Evolutionary conservation across 805 yeast species (phyloP).

Genomic region (Komagataella pseudopastoris): DNA sequence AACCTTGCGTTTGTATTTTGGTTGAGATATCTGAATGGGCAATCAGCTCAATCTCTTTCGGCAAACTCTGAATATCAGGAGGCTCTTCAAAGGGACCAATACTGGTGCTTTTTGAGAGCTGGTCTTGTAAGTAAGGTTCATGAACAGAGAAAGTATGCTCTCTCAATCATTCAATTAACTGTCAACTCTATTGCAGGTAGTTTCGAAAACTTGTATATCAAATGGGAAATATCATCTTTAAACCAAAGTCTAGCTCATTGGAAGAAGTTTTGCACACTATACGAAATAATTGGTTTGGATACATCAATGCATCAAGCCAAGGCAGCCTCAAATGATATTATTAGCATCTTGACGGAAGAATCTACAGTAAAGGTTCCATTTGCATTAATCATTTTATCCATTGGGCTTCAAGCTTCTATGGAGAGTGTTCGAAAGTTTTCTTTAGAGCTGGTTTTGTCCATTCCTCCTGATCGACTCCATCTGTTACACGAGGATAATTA

Average conservation of each 20-base stretch:
- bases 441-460: slow-evolving; percentile 36
- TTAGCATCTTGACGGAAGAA: slow-evolving; percentile 31
- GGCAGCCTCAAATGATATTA: slow-evolving; percentile 58
- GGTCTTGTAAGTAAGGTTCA: slow-evolving; percentile 44
- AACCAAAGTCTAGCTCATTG: slow-evolving; percentile 35
- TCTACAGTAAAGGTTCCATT: slow-evolving; percentile 52
- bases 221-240: slow-evolving; percentile 24
- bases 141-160: slow-evolving; percentile 55
- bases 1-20: slow-evolving; percentile 1
- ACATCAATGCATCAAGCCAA: slow-evolving; percentile 78
- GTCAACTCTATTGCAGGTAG: slow-evolving; percentile 27
- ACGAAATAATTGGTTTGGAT: slow-evolving; percentile 73
- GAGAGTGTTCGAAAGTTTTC: slow-evolving; percentile 64
- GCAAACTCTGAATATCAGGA: slow-evolving; percentile 9
- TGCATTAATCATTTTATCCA: slow-evolving; percentile 60
- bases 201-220: slow-evolving; percentile 24
- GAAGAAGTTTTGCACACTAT: slow-evolving; percentile 61
- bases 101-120: slow-evolving; percentile 45
- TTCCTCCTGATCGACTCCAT: slow-evolving; percentile 30
- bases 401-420: slow-evolving; percentile 65
- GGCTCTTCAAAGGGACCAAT: slow-evolving; percentile 17
- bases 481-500: slow-evolving; percentile 27
- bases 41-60: background rate
- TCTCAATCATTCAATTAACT: slow-evolving; percentile 52
- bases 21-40: background rate